Evolutionary conservation across 305 asterid species (phyloP), one percentile per base, ranked within the genome.

Genomic region (Ilex paraguariensis): DNA sequence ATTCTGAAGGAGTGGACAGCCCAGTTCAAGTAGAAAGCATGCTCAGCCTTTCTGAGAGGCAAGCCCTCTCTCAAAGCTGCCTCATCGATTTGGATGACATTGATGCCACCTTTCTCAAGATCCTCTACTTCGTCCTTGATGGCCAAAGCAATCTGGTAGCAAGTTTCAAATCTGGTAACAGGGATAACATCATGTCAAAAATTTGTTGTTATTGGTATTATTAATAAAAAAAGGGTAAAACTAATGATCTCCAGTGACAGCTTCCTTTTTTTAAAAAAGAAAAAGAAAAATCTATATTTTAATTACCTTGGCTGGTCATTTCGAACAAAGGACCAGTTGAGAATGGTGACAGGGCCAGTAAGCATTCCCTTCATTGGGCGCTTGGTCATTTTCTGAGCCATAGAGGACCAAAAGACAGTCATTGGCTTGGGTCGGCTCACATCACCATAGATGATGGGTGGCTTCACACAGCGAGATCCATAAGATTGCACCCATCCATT

Each of bases 1-100:
- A 80, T 80, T 64, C 82, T 77, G 69, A 80, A 80, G 0, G 81
- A 80, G 77, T 80, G 82, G 62, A 77, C 85, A 39, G 82, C 85
- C 85, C 82, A 80, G 50, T 77, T 77, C 77, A 80, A 62, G 60
- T 80, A 80, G 76, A 80, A 80, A 36, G 80, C 80, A 53, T 74
- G 85, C 51, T 80, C 82, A 10, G 82, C 66, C 72, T 77, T 77
- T 79, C 85, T 77, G n/a, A 80, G 79, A 33, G 85, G 85, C 60
- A 80, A 62, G 4, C 85, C 82, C 54, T 80, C 79, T 77, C 85
- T 77, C 78, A 80, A 61, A 54, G 81, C 85, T 16, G 82, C 82
- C 67, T 80, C 85, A 42, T 80, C 85, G 28, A 80, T 80, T 63
- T 80, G 82, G 45, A 80, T 77, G 21, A 80, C 77, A 6, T 56